Base-by-base conservation (phyloP, 495 filamentous ascomycete species). In the Zalerion maritima region DNA sequence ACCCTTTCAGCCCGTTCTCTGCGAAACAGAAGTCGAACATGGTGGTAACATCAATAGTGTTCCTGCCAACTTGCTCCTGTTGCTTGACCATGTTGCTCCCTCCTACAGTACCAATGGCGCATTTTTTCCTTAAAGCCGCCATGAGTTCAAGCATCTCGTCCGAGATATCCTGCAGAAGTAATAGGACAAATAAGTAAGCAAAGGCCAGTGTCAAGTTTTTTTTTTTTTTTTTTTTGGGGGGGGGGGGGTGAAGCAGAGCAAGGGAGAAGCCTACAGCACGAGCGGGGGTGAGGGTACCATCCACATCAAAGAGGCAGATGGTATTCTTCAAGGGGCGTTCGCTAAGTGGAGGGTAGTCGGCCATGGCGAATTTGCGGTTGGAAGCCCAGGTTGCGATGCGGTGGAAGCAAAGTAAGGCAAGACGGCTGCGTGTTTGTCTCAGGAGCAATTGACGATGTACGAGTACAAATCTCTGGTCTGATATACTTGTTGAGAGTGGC, bases 21-120 rank as follows among this genome's bases (percentile, higher is more conserved):
- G 82, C 57, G 62, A 96, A 96, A 64, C 79, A 87, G 60, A 81
- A 94, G 60, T 96, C 87, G 60, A 96, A 97, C 34, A 94, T 71
- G 22, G 68, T 50, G 4, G 73, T 82, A 5, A 86, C 82, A 45
- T 71, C 52, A 26, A 77, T 62, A 18, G 40, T 34, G 18, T 57
- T 32, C 2, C 64, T 62, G 44, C 83, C 86, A 15, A 96, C 72
- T 54, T 97, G 89, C 51, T 97, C 89, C 50, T 96, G 83, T 50
- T 96, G 89, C 62, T 97, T 96, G 27, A 58, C 58, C 25, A 93
- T 64, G 63, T 97, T 74, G 34, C 78, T 85, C 31, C 82, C 82
- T 38, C 82, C 83, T 21, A 89, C 89, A 54, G 67, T 93, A 37
- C 86, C 89, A 45, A 94, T 89, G 36, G 83, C 86, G 40, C 81